Evolutionary conservation across 2,329 filamentous ascomycete genomes (phyloP).

Genomic region (Neonectria punicea): DNA sequence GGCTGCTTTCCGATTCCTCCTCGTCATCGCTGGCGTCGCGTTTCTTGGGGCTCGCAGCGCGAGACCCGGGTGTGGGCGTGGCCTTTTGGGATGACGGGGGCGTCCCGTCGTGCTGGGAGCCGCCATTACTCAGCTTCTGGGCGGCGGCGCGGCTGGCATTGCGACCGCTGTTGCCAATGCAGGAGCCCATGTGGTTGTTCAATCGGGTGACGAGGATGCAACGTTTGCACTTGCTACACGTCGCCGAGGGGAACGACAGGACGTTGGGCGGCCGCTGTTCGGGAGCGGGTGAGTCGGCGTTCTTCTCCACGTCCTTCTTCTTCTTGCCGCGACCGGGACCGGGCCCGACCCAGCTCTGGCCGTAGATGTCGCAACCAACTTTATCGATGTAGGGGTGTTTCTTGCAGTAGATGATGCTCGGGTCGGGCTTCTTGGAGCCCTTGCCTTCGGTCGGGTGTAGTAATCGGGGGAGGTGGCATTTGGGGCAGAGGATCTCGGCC

Average conservation of each 20-base stretch:
- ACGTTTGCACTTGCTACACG: conserved; percentile 74
- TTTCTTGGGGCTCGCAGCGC: conserved; percentile 66
- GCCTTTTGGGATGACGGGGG: conserved; percentile 72
- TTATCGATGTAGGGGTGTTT: conserved; percentile 81
- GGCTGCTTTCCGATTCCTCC: conserved; percentile 60
- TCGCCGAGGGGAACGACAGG: conserved; percentile 72
- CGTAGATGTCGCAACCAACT: conserved; percentile 82
- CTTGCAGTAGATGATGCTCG: conserved; percentile 79
- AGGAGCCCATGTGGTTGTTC: conserved; percentile 76
- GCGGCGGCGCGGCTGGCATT: conserved; percentile 71
- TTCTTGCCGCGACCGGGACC: conserved; percentile 78
- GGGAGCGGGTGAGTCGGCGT: conserved; percentile 59
- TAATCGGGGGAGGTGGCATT: conserved; percentile 79
- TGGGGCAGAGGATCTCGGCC: conserved; percentile 76
- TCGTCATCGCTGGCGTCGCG: conserved; percentile 67
- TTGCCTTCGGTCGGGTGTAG: conserved; percentile 78
- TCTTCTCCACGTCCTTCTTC: conserved; percentile 80
- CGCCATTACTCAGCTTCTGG: conserved; percentile 70
- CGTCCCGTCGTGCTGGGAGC: conserved; percentile 65
- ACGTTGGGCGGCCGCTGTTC: conserved; percentile 70
- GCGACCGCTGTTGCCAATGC: conserved; percentile 72
- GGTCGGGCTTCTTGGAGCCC: conserved; percentile 72
- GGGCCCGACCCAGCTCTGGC: conserved; percentile 81
- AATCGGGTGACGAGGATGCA: conserved; percentile 73
- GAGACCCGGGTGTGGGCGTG: conserved; percentile 66